Percentiles rank a stretch among this genome's conserved stretches.
Conservation (phyloP, 495 filamentous ascomycete genomes). For the Evernia prunastri region DNA sequence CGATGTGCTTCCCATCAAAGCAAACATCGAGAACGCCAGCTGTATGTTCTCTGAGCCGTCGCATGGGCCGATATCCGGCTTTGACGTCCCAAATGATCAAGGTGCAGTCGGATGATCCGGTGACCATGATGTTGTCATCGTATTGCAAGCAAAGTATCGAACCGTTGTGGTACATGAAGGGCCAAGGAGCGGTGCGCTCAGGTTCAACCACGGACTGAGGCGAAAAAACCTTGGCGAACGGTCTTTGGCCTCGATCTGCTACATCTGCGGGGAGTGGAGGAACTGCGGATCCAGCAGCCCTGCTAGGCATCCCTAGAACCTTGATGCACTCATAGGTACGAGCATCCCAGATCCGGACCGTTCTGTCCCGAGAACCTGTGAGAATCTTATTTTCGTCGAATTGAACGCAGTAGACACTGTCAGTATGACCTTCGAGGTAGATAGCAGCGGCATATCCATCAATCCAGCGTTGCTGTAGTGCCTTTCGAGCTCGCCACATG, state of each 20-base stretch:
- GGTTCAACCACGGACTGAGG: conserved; percentile 1
- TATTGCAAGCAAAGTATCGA: conserved; percentile 94
- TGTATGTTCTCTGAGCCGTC: conserved; percentile 65
- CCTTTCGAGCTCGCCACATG: conserved; percentile 67
- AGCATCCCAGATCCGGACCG: conserved; percentile 93
- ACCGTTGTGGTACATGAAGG: conserved; percentile 59
- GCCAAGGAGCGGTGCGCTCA: background rate
- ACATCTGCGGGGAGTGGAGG: conserved; percentile 15
- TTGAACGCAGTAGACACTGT: conserved; percentile 95
- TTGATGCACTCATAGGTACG: conserved; percentile 73
- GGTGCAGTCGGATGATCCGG: conserved; percentile 84
- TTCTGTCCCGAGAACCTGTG: conserved; percentile 90
- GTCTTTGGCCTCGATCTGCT: conserved; percentile 14
- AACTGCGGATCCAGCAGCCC: conserved; percentile 8
- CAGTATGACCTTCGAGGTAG: conserved; percentile 84
- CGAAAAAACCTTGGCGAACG: conserved; percentile 20
- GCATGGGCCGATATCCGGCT: conserved; percentile 67
- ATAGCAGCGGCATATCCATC: conserved; percentile 69
- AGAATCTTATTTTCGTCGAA: conserved; percentile 97
- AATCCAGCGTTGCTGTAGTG: conserved; percentile 73
- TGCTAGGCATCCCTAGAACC: conserved; percentile 37
- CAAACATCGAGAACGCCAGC: conserved; percentile 89
- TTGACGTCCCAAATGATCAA: conserved; percentile 88
- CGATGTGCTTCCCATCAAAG: conserved; percentile 84
- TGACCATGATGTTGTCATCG: conserved; percentile 85